Evolutionary conservation across 352 stramenopile genomes (phyloP).

Genomic region (Globisporangium middletonii): DNA sequence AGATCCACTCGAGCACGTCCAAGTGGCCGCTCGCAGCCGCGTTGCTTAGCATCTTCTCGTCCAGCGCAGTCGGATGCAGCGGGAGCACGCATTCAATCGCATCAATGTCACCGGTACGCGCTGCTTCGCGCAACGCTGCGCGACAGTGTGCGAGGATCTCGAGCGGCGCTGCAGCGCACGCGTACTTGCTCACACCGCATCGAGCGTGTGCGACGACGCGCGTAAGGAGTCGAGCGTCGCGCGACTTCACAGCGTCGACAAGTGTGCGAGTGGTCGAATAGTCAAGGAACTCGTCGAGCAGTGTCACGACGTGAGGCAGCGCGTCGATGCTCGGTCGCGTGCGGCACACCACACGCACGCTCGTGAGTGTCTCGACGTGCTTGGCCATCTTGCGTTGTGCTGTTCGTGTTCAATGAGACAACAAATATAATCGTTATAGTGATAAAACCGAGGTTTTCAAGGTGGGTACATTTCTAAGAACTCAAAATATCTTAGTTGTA

Average conservation of each 20-base stretch:
- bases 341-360: constrained; percentile 13
- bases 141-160: constrained; percentile 6
- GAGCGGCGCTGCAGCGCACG: constrained; percentile 3
- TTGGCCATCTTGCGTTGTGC: not conserved
- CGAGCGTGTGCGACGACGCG: constrained; percentile 9
- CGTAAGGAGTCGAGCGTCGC: constrained; percentile 14
- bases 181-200: constrained; percentile 1
- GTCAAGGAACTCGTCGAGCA: constrained; percentile 22
- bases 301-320: constrained; percentile 20
- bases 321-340: constrained; percentile 17
- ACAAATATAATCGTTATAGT: too few species aligned
- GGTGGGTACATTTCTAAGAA: too few species aligned
- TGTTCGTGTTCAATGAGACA: too few species aligned
- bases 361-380: constrained; percentile 2
- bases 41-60: constrained; percentile 7
- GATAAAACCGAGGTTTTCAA: too few species aligned
- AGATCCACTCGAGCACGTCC: constrained; percentile 13
- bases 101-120: not conserved
- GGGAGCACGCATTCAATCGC: constrained; percentile 2
- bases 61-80: constrained; percentile 5
- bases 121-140: constrained; percentile 13
- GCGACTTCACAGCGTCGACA: constrained; percentile 5
- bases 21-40: constrained; percentile 5
- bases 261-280: constrained; percentile 20
- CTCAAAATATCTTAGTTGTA: too few species aligned